Conservation (phyloP, 1,284 basidiomycete genomes). For the Coniophora puteana region DNA sequence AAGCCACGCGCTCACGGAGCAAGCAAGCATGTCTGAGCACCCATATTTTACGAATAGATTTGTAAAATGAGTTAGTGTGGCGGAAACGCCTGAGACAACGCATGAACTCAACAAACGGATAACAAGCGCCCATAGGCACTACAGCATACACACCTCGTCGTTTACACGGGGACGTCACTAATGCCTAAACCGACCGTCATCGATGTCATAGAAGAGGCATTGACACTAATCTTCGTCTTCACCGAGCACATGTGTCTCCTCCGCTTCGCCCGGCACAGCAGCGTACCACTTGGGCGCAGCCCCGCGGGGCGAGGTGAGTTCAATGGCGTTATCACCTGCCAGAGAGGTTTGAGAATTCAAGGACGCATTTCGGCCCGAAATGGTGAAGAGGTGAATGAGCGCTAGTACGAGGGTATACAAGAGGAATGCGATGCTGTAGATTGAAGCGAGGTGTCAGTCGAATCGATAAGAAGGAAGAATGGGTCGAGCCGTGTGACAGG, state of each 20-base stretch:
- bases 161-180: too few relatives aligned
- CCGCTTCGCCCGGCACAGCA: constrained; percentile 31
- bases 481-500: background rate
- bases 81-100: too few relatives aligned
- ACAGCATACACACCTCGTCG: too few relatives aligned
- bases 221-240: constrained; percentile 32
- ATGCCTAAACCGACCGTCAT: too few relatives aligned
- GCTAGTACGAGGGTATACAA: constrained; percentile 69
- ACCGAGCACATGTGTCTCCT: constrained; percentile 29
- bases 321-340: constrained; percentile 23
- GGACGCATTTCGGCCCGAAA: constrained; percentile 56
- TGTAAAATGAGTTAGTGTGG: too few relatives aligned
- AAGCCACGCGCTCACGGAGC: too few relatives aligned
- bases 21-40: too few relatives aligned
- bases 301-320: constrained; percentile 23
- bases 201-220: constrained; percentile 7
- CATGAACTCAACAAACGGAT: too few relatives aligned
- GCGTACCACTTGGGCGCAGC: constrained; percentile 36
- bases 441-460: constrained; percentile 1
- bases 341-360: too few relatives aligned
- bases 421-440: constrained; percentile 64
- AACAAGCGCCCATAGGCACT: too few relatives aligned
- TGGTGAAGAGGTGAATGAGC: constrained; percentile 55
- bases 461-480: background rate
- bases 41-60: too few relatives aligned